Evolutionary conservation across 2,329 filamentous ascomycete genomes (phyloP), one percentile per base, ranked within the genome.

Genomic region (Colletotrichum costaricense): DNA sequence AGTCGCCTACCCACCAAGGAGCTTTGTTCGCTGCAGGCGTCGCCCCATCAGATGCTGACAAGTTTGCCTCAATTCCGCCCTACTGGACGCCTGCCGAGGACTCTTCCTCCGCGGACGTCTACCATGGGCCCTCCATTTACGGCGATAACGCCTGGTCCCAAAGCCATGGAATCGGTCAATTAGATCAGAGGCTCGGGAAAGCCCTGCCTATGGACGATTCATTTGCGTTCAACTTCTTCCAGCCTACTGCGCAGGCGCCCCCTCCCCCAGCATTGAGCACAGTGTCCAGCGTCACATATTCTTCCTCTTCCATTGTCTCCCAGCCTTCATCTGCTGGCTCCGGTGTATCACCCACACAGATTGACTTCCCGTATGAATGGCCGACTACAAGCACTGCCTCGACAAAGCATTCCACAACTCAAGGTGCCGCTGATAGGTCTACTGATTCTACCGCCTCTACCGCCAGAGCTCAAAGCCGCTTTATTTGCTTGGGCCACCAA

Each of bases 291-390:
- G 76, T 79, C 49, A 79, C 77, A 4, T 74, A 73, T 59, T 76
- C 76, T 0, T 76, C 77, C 1, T 67, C 76, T 12, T 76, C 76
- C 16, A 72, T 67, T 26, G 49, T 58, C 11, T 77, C 76, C 1
- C 75, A 76, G 49, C 70, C 74, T 0, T 81, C 80, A 1, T 81
- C 81, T 4, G 75, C 76, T 3, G 78, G 78, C 11, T 81, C 80
- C 4, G 76, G 79, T 3, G 52, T 79, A 6, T 83, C 81, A 0
- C 78, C 81, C 2, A 72, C 80, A 0, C 77, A 77, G n/a, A 81
- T 79, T 5, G 81, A 81, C 6, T 54, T 70, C 1, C 75, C 76
- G 22, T 66, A 33, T 6, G 79, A 81, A 57, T 67, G 75, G 49
- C 55, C 77, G 14, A 77, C 72, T 24, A 33, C 57, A 55, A 60